Evolutionary conservation across 805 yeast genomes (phyloP).

Genomic region (Torulaspora quercuum): DNA sequence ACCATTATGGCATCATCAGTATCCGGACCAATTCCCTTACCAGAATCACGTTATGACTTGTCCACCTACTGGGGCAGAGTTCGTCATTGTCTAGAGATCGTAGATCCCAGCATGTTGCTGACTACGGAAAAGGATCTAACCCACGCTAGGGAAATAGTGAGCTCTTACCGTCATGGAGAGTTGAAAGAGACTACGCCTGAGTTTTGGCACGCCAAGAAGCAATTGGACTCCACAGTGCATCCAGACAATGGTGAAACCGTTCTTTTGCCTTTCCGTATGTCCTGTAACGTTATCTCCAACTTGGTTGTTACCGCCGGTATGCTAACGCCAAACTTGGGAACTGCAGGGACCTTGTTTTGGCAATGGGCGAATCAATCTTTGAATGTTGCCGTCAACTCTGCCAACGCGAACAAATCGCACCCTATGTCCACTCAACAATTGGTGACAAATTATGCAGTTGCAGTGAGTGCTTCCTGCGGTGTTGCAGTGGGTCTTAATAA

Average conservation of each 20-base stretch:
- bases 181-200: conserved; percentile 65
- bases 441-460: conserved; percentile 73
- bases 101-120: conserved; percentile 87
- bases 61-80: conserved; percentile 90
- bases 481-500: conserved; percentile 93
- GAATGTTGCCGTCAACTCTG: conserved; percentile 94
- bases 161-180: conserved; percentile 71
- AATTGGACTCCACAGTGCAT: conserved; percentile 88
- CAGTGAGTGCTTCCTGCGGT: conserved; percentile 91
- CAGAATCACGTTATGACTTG: conserved; percentile 76
- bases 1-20: conserved; percentile 78
- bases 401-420: conserved; percentile 93
- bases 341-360: conserved; percentile 93
- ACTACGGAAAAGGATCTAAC: conserved; percentile 63
- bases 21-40: conserved; percentile 75
- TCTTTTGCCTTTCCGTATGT: conserved; percentile 92
- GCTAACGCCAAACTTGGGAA: conserved; percentile 91
- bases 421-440: conserved; percentile 80
- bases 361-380: conserved; percentile 96
- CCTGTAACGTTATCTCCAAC: conserved; percentile 89
- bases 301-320: conserved; percentile 95
- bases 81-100: conserved; percentile 85
- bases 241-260: conserved; percentile 97
- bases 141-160: conserved; percentile 59
- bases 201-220: conserved; percentile 83